Evolutionary conservation across 306 rosid genomes (phyloP).

Genomic region (Fragaria vesca): DNA sequence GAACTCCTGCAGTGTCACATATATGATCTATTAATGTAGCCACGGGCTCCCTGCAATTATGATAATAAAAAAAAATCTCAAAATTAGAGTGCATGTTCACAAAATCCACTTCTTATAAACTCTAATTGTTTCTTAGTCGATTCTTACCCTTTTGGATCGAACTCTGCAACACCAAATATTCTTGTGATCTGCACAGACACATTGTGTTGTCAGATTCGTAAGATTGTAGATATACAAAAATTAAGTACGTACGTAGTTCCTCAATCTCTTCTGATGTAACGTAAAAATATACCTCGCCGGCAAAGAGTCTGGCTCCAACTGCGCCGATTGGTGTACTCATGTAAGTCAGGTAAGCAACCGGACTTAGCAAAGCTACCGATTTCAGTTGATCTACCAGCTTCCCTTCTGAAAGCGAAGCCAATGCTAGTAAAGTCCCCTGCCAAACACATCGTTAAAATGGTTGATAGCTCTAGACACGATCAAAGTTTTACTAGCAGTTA

Average conservation of each 20-base stretch:
- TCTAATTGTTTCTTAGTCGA: background rate
- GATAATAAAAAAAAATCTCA: slow-evolving; percentile 11
- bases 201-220: background rate
- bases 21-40: slow-evolving; percentile 38
- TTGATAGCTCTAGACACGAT: background rate
- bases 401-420: slow-evolving; percentile 76
- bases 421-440: slow-evolving; percentile 72
- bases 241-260: background rate
- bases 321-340: slow-evolving; percentile 61
- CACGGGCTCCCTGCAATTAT: slow-evolving; percentile 41
- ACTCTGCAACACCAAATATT: slow-evolving; percentile 63
- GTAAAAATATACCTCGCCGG: slow-evolving; percentile 51
- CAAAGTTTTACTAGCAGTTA: background rate
- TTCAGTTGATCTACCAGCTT: slow-evolving; percentile 53
- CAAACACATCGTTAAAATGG: background rate
- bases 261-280: background rate
- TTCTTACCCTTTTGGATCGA: slow-evolving; percentile 66
- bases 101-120: background rate
- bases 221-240: background rate
- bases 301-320: slow-evolving; percentile 55
- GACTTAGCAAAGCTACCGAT: slow-evolving; percentile 76
- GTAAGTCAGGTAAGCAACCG: slow-evolving; percentile 77
- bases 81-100: background rate
- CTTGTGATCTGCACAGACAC: slow-evolving; percentile 41
- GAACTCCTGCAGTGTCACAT: slow-evolving; percentile 48